Conservation (phyloP, 2,329 filamentous ascomycete genomes). For the Tolypocladium endophyticum region DNA sequence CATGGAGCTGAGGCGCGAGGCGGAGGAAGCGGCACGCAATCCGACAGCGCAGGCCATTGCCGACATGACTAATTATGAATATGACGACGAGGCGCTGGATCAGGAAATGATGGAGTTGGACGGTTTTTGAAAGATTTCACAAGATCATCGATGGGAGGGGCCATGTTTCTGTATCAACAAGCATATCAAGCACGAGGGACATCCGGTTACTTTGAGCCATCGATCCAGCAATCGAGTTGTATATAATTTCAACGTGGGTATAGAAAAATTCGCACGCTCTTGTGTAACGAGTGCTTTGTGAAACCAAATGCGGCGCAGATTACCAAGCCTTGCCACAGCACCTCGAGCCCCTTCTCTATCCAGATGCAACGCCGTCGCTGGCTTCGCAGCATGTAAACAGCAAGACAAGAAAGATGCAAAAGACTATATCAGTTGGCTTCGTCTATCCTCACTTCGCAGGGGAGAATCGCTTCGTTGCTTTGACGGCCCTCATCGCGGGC, state of each 20-base stretch:
- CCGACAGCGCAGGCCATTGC: constrained; percentile 8
- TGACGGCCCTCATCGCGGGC: constrained; percentile 48
- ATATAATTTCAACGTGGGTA: neutral
- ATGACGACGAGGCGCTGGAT: constrained; percentile 42
- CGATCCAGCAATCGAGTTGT: neutral
- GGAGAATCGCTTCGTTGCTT: constrained; percentile 32
- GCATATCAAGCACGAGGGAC: neutral
- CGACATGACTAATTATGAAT: constrained; percentile 33
- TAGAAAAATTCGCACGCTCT: neutral
- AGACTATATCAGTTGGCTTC: neutral
- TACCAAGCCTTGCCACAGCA: neutral
- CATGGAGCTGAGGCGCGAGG: constrained; percentile 53
- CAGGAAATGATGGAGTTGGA: constrained; percentile 45
- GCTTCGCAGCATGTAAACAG: neutral
- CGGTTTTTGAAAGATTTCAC: constrained; percentile 13
- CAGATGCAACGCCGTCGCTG: neutral
- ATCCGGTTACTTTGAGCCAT: neutral
- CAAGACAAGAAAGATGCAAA: neutral
- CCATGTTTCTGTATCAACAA: neutral
- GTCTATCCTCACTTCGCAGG: constrained; percentile 1
- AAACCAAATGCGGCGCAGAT: neutral
- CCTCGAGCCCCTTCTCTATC: neutral
- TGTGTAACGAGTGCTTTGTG: neutral
- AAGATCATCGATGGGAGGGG: neutral
- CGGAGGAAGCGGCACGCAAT: constrained; percentile 33